A percentile compares a stretch with the other conserved stretches of the same genome.
These are phyloP conservation scores for Lenwebbia sp. DNA, from an alignment of 345 rosid genomes.

Conservation along the genomic window DNA sequence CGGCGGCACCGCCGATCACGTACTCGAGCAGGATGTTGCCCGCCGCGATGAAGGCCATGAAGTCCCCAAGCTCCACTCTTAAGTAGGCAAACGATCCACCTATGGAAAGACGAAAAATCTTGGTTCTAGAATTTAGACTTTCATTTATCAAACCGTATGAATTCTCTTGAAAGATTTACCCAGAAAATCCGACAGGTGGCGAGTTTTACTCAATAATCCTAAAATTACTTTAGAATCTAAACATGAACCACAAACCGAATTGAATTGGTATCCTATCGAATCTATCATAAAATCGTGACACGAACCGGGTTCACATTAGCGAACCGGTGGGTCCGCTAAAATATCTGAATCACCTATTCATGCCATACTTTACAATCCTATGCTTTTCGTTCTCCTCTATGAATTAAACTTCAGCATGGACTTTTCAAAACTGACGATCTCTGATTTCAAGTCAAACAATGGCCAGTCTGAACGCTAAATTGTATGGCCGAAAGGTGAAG, in stretches of 20 bases:
- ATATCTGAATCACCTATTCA: neutral
- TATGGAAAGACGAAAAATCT: neutral
- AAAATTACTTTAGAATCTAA: neutral
- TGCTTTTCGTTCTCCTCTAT: neutral
- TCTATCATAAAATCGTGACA: neutral
- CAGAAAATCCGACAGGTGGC: too few relatives aligned
- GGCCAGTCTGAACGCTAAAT: neutral
- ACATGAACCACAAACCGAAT: neutral
- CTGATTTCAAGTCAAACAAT: neutral
- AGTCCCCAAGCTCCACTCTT: constrained; percentile 80
- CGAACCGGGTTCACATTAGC: neutral
- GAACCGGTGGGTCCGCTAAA: neutral
- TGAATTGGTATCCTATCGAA: neutral
- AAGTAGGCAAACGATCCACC: constrained; percentile 93
- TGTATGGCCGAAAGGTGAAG: neutral
- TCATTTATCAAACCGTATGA: neutral
- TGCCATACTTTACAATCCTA: neutral
- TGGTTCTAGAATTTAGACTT: neutral
- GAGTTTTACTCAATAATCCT: neutral
- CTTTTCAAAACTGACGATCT: neutral
- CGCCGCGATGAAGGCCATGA: constrained; percentile 63
- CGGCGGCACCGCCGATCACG: constrained; percentile 62
- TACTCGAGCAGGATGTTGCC: constrained; percentile 83
- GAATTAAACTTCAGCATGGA: neutral
- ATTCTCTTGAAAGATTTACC: neutral